Evolutionary conservation across 169 alveolate species (phyloP).

Genomic region (Theileria parva): DNA sequence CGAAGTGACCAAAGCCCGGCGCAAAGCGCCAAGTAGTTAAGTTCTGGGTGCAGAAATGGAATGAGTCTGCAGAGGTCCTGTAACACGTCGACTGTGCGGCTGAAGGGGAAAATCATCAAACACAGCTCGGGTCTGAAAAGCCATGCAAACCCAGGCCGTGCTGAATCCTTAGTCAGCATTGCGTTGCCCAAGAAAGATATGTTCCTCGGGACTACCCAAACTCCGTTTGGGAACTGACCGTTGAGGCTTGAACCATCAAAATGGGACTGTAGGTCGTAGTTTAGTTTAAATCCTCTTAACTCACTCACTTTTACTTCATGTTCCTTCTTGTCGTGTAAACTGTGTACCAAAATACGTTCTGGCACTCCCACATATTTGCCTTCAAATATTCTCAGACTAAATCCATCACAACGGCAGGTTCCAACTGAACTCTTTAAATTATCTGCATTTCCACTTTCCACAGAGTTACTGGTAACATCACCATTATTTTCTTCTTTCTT

Average conservation of each 20-base stretch:
- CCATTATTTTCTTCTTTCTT: not conserved
- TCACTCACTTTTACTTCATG: slow-evolving; percentile 11
- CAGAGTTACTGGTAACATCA: not conserved
- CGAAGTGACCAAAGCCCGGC: slow-evolving; percentile 62
- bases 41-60: slow-evolving; percentile 62
- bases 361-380: slow-evolving; percentile 35
- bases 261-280: slow-evolving; percentile 63
- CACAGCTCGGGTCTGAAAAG: slow-evolving; percentile 48
- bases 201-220: slow-evolving; percentile 64
- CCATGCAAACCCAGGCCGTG: slow-evolving; percentile 48
- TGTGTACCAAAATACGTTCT: slow-evolving; percentile 31
- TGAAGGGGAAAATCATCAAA: slow-evolving; percentile 54
- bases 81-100: slow-evolving; percentile 33
- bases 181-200: slow-evolving; percentile 15
- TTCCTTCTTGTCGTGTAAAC: slow-evolving; percentile 35
- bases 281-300: slow-evolving; percentile 46
- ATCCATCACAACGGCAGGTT: slow-evolving; percentile 58
- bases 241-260: slow-evolving; percentile 33
- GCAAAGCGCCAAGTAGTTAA: slow-evolving; percentile 54
- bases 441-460: no score
- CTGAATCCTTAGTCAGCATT: slow-evolving; percentile 3
- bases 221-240: slow-evolving; percentile 36
- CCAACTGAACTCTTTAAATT: not conserved
- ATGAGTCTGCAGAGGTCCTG: slow-evolving; percentile 43
- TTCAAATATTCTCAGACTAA: slow-evolving; percentile 50